Percentiles rank a stretch among this genome's conserved stretches.
Evolutionary conservation across 805 yeast species (phyloP).

Genomic region (Blastobotrys attinorum): DNA sequence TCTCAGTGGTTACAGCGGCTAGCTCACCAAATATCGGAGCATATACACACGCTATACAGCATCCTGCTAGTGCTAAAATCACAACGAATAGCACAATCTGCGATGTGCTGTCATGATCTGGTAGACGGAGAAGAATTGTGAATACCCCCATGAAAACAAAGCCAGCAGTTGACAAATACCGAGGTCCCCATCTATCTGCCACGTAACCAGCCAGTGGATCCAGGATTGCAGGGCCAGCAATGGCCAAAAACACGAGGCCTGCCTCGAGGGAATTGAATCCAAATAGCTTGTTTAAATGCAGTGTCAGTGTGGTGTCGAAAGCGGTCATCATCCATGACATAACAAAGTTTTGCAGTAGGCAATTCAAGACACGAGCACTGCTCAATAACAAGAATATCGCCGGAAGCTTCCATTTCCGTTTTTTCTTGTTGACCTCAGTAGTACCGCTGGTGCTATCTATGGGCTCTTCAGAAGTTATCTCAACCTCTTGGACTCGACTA

Average conservation of each 20-base stretch:
- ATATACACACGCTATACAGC: conserved; percentile 16
- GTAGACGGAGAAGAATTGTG: conserved; percentile 22
- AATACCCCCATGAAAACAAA: conserved; percentile 13
- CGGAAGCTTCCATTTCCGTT: neutral
- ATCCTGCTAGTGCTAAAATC: conserved; percentile 22
- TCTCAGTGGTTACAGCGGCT: conserved; percentile 16
- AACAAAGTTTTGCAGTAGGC: conserved; percentile 20
- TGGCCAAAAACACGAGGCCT: conserved; percentile 26
- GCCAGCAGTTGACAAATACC: conserved; percentile 22
- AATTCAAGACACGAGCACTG: conserved; percentile 16
- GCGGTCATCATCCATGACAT: conserved; percentile 27
- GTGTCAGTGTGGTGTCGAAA: conserved; percentile 29
- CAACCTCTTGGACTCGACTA: no score
- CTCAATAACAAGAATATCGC: conserved; percentile 7
- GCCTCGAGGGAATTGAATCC: conserved; percentile 24
- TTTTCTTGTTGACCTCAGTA: neutral
- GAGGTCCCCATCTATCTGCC: conserved; percentile 24
- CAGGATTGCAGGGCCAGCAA: conserved; percentile 24
- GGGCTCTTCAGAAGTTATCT: neutral
- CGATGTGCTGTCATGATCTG: conserved; percentile 16
- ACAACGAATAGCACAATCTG: conserved; percentile 25
- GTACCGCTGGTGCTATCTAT: neutral
- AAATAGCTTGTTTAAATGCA: conserved; percentile 24
- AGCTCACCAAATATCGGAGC: conserved; percentile 26
- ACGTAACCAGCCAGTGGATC: conserved; percentile 25